phyloP scores from a whole-genome alignment of 495 filamentous ascomycete species.

The Viridothelium virens region DNA sequence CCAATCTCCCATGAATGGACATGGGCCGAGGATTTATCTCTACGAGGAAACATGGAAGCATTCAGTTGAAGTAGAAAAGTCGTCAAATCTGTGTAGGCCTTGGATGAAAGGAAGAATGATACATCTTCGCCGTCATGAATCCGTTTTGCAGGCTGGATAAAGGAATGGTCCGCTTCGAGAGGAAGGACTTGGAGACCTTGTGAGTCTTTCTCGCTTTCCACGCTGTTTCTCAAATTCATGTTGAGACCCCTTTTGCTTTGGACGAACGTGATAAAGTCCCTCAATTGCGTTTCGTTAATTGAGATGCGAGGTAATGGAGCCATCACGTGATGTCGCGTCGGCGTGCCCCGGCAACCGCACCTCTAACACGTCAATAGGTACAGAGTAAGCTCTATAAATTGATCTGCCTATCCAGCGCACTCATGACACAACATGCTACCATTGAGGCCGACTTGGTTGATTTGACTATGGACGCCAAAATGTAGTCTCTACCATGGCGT shows the following conservation, averaged over 20 bases:
- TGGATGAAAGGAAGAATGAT: constrained; percentile 61
- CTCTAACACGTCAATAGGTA: not conserved
- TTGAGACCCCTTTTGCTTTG: not conserved
- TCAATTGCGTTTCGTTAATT: not conserved
- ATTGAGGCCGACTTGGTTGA: too few relatives aligned
- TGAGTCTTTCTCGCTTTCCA: not conserved
- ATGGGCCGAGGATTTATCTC: constrained; percentile 17
- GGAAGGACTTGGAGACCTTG: constrained; percentile 24
- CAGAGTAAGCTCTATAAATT: too few relatives aligned
- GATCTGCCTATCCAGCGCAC: too few relatives aligned
- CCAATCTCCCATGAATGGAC: constrained; percentile 44
- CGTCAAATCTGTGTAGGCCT: constrained; percentile 78
- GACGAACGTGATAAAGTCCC: not conserved
- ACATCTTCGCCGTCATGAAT: constrained; percentile 82
- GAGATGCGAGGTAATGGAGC: constrained; percentile 4
- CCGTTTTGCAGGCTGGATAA: constrained; percentile 55
- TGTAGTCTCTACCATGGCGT: not conserved
- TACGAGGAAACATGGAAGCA: constrained; percentile 69
- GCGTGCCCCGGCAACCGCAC: not conserved
- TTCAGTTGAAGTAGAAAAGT: constrained; percentile 85
- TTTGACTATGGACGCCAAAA: too few relatives aligned
- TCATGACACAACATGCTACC: too few relatives aligned
- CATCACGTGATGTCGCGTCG: constrained; percentile 4
- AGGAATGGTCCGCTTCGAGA: constrained; percentile 34
- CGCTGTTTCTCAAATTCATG: constrained; percentile 1